Evolutionary conservation across 2,329 filamentous ascomycete species (phyloP).

Genomic region (Colletotrichum orbiculare): DNA sequence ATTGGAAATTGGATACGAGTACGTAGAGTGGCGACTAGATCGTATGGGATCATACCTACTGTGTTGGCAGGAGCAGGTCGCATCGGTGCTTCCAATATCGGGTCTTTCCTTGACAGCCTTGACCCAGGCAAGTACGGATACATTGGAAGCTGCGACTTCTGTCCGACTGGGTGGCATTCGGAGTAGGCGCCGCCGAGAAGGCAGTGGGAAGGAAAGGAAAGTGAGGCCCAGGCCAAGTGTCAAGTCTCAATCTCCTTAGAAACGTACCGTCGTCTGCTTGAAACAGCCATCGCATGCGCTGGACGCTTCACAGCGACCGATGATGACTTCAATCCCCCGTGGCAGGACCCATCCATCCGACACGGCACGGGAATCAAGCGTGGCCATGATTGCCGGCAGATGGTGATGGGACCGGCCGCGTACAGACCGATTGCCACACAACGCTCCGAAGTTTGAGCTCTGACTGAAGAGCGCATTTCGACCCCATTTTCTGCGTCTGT

Average conservation of each 20-base stretch:
- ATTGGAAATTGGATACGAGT: neutral
- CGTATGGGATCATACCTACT: too few relatives aligned
- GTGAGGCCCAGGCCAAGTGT: slow-evolving; percentile 21
- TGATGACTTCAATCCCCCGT: neutral
- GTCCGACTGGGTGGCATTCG: slow-evolving; percentile 10
- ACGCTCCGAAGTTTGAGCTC: too few relatives aligned
- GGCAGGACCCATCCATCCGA: neutral
- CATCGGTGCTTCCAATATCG: neutral
- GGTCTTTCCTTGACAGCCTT: neutral
- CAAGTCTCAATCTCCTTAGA: slow-evolving; percentile 25
- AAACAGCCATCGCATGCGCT: slow-evolving; percentile 30
- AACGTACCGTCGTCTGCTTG: slow-evolving; percentile 29
- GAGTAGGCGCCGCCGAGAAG: slow-evolving; percentile 14
- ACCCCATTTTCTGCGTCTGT: too few relatives aligned
- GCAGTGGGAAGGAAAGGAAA: slow-evolving; percentile 10
- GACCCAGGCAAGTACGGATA: too few relatives aligned
- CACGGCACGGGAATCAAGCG: neutral
- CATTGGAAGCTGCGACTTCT: neutral
- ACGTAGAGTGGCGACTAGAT: neutral
- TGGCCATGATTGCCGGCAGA: too few relatives aligned
- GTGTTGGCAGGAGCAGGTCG: too few relatives aligned
- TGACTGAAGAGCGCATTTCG: too few relatives aligned
- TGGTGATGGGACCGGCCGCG: too few relatives aligned
- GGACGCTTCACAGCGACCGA: slow-evolving; percentile 17
- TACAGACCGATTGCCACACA: too few relatives aligned